phyloP scores from a whole-genome alignment of 1,284 basidiomycete species.

The Malassezia nana region DNA sequence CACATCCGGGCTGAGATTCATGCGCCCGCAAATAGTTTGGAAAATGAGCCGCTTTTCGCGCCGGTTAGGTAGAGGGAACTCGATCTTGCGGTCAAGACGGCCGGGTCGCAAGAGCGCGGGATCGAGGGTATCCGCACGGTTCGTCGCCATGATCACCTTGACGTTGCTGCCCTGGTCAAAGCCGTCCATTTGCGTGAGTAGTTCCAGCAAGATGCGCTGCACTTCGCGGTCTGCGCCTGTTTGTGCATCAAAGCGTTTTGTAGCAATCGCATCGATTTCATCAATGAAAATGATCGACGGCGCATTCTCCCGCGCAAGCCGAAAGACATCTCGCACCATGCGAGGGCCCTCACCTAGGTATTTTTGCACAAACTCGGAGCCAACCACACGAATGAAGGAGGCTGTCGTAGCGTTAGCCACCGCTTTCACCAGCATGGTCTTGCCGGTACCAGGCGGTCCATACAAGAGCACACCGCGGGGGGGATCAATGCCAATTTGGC shows the following conservation, averaged over 20 bases:
- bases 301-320: constrained; percentile 89
- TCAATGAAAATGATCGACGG: constrained; percentile 99
- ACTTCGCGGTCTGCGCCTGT: constrained; percentile 98
- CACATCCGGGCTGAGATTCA: constrained; percentile 96
- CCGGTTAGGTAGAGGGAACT: constrained; percentile 87
- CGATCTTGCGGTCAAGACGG: constrained; percentile 95
- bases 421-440: constrained; percentile 98
- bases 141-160: constrained; percentile 60
- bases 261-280: constrained; percentile 98
- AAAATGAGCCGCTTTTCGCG: constrained; percentile 95
- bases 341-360: constrained; percentile 97
- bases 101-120: constrained; percentile 94
- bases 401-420: constrained; percentile 96
- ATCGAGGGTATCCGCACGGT: constrained; percentile 52
- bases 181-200: constrained; percentile 99
- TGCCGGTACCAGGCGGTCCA: constrained; percentile 60
- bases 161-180: constrained; percentile 99
- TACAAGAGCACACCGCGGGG: constrained; percentile 81
- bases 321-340: constrained; percentile 99
- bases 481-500: constrained; percentile 98
- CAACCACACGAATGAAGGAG: constrained; percentile 93
- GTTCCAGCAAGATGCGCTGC: constrained; percentile 93
- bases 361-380: constrained; percentile 97
- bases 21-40: constrained; percentile 93
- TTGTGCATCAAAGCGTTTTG: constrained; percentile 98